A percentile compares a stretch with the other conserved stretches of the same genome.
phyloP scores from a whole-genome alignment of 2,329 filamentous ascomycete genomes.

The Pestalotiopsis sp. region DNA sequence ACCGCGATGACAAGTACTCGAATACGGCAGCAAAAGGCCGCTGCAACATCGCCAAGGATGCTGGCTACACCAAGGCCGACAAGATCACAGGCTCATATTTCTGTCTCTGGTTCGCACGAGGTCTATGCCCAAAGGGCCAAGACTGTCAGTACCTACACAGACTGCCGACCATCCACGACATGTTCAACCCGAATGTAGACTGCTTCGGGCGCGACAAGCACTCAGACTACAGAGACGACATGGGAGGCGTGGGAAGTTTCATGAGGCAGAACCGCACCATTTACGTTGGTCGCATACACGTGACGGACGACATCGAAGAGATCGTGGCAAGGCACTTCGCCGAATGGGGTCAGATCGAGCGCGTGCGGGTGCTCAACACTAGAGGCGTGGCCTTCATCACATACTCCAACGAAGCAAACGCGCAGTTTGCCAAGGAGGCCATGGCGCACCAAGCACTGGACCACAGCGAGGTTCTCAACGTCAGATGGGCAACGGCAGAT shows the following conservation, averaged over 20 bases:
- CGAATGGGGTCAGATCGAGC: constrained; percentile 93
- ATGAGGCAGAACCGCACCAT: constrained; percentile 92
- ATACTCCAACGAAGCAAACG: constrained; percentile 84
- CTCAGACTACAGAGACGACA: constrained; percentile 91
- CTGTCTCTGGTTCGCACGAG: constrained; percentile 89
- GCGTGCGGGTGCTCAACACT: constrained; percentile 83
- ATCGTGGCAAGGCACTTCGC: constrained; percentile 92
- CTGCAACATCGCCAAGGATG: constrained; percentile 82
- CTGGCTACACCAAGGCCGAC: constrained; percentile 79
- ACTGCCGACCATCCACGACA: constrained; percentile 81
- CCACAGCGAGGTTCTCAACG: constrained; percentile 90
- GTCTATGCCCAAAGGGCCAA: constrained; percentile 79
- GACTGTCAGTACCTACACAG: constrained; percentile 96
- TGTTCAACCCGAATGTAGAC: constrained; percentile 93
- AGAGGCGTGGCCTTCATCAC: constrained; percentile 95
- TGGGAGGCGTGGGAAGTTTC: constrained; percentile 95
- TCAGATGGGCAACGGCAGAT: constrained; percentile 95
- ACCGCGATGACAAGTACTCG: constrained; percentile 89
- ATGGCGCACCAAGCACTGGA: constrained; percentile 96
- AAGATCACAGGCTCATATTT: constrained; percentile 81
- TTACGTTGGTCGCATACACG: constrained; percentile 92
- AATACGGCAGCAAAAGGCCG: constrained; percentile 82
- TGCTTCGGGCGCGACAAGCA: constrained; percentile 95
- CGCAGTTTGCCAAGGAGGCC: constrained; percentile 89
- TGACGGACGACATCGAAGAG: constrained; percentile 96